A percentile compares a stretch with the other conserved stretches of the same genome.
Evolutionary conservation across 2,329 filamentous ascomycete genomes (phyloP).

Genomic region (Cercospora canescens): DNA sequence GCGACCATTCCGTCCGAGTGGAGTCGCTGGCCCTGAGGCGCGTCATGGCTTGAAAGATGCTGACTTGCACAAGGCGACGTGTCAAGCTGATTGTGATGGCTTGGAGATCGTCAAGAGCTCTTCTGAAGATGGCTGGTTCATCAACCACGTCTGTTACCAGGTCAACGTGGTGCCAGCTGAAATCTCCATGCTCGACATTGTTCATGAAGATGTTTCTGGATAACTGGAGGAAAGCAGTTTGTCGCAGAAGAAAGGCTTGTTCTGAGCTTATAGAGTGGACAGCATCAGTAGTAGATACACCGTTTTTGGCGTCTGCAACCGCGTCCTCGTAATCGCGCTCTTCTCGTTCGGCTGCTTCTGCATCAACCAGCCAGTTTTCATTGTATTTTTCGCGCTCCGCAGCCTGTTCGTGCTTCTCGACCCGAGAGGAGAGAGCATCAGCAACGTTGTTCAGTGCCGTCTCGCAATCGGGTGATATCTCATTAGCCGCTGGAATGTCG

Average conservation of each 20-base stretch:
- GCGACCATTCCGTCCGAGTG: slow-evolving; percentile 26
- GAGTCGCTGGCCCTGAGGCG: slow-evolving; percentile 57
- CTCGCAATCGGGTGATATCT: slow-evolving; percentile 68
- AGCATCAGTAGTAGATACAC: slow-evolving; percentile 4
- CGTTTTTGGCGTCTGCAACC: not conserved
- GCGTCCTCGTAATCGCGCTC: not conserved
- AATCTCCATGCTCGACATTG: slow-evolving; percentile 52
- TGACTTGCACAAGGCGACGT: slow-evolving; percentile 67
- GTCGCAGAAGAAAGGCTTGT: slow-evolving; percentile 55
- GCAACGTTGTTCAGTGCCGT: slow-evolving; percentile 67
- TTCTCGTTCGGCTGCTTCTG: slow-evolving; percentile 38
- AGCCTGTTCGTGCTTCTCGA: slow-evolving; percentile 63
- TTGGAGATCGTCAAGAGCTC: slow-evolving; percentile 75
- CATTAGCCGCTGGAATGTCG: slow-evolving; percentile 70
- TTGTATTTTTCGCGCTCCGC: slow-evolving; percentile 63
- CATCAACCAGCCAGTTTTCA: slow-evolving; percentile 64
- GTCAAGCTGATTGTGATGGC: slow-evolving; percentile 67
- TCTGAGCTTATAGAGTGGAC: slow-evolving; percentile 7
- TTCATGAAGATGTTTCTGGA: slow-evolving; percentile 77
- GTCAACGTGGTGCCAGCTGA: slow-evolving; percentile 67
- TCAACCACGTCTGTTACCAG: slow-evolving; percentile 43
- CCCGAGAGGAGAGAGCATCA: slow-evolving; percentile 63
- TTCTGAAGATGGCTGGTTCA: slow-evolving; percentile 70
- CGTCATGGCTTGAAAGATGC: slow-evolving; percentile 69
- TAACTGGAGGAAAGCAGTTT: slow-evolving; percentile 62